Conservation (phyloP, 371 early-diverging fungal species). For the Mortierella sp. region DNA sequence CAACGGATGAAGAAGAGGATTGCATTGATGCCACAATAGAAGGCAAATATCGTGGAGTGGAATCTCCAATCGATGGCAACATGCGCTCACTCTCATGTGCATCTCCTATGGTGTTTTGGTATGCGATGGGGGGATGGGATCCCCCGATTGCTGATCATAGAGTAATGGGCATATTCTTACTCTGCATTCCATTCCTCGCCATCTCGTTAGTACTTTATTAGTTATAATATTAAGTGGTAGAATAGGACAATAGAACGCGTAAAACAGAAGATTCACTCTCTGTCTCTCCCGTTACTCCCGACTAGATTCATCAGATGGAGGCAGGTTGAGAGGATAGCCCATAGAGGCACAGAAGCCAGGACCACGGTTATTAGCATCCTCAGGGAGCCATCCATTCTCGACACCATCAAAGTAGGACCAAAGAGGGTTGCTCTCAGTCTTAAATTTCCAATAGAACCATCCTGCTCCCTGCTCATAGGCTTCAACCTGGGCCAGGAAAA, state of each 20-base stretch:
- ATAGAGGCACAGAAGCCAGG: slow-evolving; percentile 17
- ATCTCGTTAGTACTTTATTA: no score
- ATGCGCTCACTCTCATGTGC: neutral
- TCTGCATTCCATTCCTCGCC: no score
- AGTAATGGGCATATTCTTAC: no score
- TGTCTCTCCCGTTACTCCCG: no score
- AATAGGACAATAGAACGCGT: neutral
- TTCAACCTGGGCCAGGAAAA: slow-evolving; percentile 63
- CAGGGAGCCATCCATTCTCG: slow-evolving; percentile 56
- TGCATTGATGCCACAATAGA: no score
- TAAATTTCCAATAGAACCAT: slow-evolving; percentile 72
- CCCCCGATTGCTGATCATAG: no score
- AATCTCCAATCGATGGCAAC: neutral
- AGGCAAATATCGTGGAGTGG: neutral
- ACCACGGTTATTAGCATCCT: slow-evolving; percentile 49
- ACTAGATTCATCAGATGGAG: neutral
- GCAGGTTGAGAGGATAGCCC: slow-evolving; percentile 1
- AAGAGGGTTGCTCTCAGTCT: slow-evolving; percentile 60
- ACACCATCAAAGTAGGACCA: slow-evolving; percentile 57
- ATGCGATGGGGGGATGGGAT: no score
- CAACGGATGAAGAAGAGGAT: neutral
- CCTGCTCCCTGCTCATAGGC: slow-evolving; percentile 65
- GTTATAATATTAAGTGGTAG: no score
- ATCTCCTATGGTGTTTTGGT: no score
- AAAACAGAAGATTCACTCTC: neutral